Evolutionary conservation across 257 asterid genomes (phyloP).

Genomic region (Capsicum rhomboideum): DNA sequence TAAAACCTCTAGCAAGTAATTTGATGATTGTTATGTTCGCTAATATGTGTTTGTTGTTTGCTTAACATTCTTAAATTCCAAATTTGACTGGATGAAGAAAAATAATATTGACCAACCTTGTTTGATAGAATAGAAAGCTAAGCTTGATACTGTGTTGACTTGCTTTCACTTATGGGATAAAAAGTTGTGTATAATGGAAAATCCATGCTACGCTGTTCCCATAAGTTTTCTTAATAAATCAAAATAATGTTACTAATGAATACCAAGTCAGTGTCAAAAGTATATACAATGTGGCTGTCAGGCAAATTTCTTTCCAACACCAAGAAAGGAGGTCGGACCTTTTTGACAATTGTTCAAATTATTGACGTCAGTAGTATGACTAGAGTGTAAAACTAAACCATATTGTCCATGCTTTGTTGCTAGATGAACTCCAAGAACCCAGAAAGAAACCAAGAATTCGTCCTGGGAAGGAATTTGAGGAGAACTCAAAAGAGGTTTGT

Average conservation of each 20-base stretch:
- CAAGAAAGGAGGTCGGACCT: not conserved
- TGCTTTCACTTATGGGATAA: not conserved
- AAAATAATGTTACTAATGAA: not conserved
- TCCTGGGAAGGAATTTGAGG: slow-evolving; percentile 58
- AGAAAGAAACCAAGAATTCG: slow-evolving; percentile 56
- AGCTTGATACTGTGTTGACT: not conserved
- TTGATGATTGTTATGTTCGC: not conserved
- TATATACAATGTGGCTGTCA: not conserved
- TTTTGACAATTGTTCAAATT: not conserved
- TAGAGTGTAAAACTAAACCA: not conserved
- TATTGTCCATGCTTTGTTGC: not conserved
- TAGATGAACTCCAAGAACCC: slow-evolving; percentile 56
- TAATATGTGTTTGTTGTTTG: not conserved
- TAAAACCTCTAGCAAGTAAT: not conserved
- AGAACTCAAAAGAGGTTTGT: slow-evolving; percentile 57
- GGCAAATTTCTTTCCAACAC: not conserved
- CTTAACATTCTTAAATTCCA: not conserved
- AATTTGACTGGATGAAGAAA: not conserved
- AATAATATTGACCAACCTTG: not conserved
- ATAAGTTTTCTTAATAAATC: not conserved
- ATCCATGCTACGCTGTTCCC: not conserved
- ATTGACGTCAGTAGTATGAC: not conserved
- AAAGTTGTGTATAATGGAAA: not conserved
- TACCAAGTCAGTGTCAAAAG: not conserved
- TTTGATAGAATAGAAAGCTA: not conserved